Evolutionary conservation across 257 asterid species (phyloP).

Genomic region (Solanum infundibuliforme): DNA sequence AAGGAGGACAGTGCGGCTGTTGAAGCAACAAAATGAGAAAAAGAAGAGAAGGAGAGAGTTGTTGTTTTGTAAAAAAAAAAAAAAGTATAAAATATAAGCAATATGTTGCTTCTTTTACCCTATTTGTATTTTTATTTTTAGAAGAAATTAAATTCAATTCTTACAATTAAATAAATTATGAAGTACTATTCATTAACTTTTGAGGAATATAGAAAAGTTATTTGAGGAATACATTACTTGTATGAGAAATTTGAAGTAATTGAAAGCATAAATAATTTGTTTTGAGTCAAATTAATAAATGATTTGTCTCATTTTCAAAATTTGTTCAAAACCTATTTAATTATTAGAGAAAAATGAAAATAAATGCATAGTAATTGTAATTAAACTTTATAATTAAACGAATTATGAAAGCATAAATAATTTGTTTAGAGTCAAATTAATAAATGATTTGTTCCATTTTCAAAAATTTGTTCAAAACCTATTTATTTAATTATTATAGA

Average conservation of each 20-base stretch:
- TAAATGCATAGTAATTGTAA: not conserved
- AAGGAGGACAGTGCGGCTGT: constrained; percentile 26
- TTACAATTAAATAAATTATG: not conserved
- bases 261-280: not conserved
- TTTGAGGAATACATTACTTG: not conserved
- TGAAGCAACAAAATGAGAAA: constrained; percentile 20
- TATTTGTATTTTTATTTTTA: not conserved
- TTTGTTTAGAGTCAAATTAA: not conserved
- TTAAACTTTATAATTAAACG: too few species aligned
- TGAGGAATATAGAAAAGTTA: not conserved
- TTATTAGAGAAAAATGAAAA: too few species aligned
- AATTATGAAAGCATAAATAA: not conserved
- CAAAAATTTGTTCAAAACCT: not conserved
- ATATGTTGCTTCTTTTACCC: not conserved
- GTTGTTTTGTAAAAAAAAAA: not conserved
- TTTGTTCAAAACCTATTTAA: not conserved
- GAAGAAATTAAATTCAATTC: not conserved
- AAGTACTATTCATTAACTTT: not conserved
- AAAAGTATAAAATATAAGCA: not conserved
- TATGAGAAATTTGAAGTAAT: not conserved
- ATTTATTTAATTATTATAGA: too few species aligned
- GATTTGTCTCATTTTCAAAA: not conserved
- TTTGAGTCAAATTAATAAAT: not conserved
- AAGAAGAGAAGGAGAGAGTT: constrained; percentile 11
- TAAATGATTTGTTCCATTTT: not conserved